Percentiles rank a stretch among this genome's conserved stretches.
These are phyloP conservation scores for Drechmeria coniospora DNA, from an alignment of 2,329 filamentous ascomycete species.

Conservation along the genomic window DNA sequence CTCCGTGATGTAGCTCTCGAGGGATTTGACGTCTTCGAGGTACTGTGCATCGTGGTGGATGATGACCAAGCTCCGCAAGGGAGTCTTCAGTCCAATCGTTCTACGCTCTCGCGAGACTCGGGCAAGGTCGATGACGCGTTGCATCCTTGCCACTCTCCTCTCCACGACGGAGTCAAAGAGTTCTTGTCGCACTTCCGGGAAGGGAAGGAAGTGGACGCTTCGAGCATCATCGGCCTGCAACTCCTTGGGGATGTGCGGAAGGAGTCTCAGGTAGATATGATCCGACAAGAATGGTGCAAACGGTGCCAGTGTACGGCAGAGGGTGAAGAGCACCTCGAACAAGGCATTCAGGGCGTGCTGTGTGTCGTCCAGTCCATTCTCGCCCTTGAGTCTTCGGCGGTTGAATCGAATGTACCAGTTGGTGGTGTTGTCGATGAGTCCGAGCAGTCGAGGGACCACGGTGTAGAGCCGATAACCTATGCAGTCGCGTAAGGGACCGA, in stretches of 20 bases:
- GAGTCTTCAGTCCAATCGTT: slow-evolving; percentile 76
- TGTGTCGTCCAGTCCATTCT: slow-evolving; percentile 74
- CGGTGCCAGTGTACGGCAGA: slow-evolving; percentile 76
- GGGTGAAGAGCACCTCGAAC: slow-evolving; percentile 82
- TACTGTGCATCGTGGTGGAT: slow-evolving; percentile 74
- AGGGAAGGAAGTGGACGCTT: slow-evolving; percentile 84
- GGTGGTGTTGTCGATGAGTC: slow-evolving; percentile 85
- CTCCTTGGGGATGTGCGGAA: slow-evolving; percentile 64
- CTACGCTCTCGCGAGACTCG: slow-evolving; percentile 75
- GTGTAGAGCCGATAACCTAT: slow-evolving; percentile 67
- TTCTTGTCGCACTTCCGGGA: slow-evolving; percentile 77
- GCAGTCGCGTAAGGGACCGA: neutral
- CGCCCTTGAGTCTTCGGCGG: slow-evolving; percentile 77
- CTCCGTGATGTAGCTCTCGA: slow-evolving; percentile 79
- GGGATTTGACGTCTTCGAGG: slow-evolving; percentile 69
- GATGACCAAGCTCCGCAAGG: slow-evolving; percentile 76
- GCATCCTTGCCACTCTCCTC: slow-evolving; percentile 78
- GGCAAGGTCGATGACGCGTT: slow-evolving; percentile 83
- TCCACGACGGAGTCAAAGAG: slow-evolving; percentile 79
- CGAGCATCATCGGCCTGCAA: slow-evolving; percentile 56
- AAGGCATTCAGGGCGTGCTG: slow-evolving; percentile 83
- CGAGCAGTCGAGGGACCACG: slow-evolving; percentile 70
- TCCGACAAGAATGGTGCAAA: slow-evolving; percentile 95
- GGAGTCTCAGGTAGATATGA: slow-evolving; percentile 75
- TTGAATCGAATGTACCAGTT: slow-evolving; percentile 99